Percentiles rank a stretch among this genome's conserved stretches.
Evolutionary conservation across 805 yeast species (phyloP).

Genomic region (Candida saitoana): DNA sequence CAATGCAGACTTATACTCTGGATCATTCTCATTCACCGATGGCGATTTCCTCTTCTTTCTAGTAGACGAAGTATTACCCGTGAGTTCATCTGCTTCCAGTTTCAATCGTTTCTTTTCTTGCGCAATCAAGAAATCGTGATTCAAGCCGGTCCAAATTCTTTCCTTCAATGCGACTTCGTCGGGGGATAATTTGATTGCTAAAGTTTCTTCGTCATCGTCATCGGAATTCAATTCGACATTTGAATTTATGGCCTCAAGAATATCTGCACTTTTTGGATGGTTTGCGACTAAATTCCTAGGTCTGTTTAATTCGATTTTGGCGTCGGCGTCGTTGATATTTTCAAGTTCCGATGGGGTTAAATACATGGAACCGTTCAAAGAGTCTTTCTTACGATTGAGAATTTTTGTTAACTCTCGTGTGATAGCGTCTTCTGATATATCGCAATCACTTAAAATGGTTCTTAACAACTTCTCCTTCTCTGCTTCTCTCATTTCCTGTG

Average conservation of each 20-base stretch:
- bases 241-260: constrained; percentile 51
- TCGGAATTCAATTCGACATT: constrained; percentile 56
- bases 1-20: constrained; percentile 30
- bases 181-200: constrained; percentile 53
- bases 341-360: constrained; percentile 8
- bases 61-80: constrained; percentile 57
- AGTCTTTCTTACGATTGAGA: constrained; percentile 18
- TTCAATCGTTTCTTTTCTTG: constrained; percentile 83
- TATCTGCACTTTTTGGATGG: constrained; percentile 56
- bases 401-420: constrained; percentile 18
- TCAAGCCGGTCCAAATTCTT: constrained; percentile 83
- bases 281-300: constrained; percentile 47
- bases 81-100: constrained; percentile 78
- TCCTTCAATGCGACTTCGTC: constrained; percentile 75
- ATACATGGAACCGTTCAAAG: constrained; percentile 17
- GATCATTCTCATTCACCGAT: constrained; percentile 19
- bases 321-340: constrained; percentile 5
- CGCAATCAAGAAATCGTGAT: constrained; percentile 78
- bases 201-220: constrained; percentile 80
- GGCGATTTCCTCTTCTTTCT: constrained; percentile 41
- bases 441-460: constrained; percentile 29
- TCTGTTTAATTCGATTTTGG: constrained; percentile 21
- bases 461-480: constrained; percentile 12
- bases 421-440: constrained; percentile 24
- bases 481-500: too few relatives aligned